Base-by-base conservation (phyloP, 2,329 filamentous ascomycete species). In the Fusarium pseudocircinatum region DNA sequence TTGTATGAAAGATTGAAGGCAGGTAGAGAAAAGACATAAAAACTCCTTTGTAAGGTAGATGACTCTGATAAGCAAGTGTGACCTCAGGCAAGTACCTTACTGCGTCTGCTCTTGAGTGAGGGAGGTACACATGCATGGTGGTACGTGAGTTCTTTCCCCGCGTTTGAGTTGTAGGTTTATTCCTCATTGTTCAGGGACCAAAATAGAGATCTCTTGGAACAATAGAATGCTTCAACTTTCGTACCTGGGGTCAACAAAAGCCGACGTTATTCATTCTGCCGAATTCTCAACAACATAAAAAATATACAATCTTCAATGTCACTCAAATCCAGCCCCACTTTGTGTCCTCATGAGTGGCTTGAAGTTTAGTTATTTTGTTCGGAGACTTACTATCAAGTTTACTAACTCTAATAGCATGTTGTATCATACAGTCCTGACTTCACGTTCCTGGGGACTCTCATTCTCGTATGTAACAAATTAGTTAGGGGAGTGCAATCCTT, bases 171-270 rank as follows among this genome's bases (percentile, higher is more conserved):
- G 20, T 49, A 28, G 46, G 65, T 70, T 67, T 63, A 46, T 60
- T 71, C 58, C 57, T 67, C 44, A 50, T 70, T 47, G 64, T 50
- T 73, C 53, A 70, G 61, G 70, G 60, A 73, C 43, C 47, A 70
- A 71, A 50, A 47, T 52, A 22, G 40, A 34, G 11, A 14, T 12
- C 20, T 49, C 11, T 32, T 10, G 15, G 34, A 30, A 39, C 20
- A 39, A 39, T 47, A 9, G 20, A 22, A 47, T 44, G 22, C 32
- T 34, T 46, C 56, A 40, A 32, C 16, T 34, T 50, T 34, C 30
- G 24, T 50, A 16, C 26, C 7, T 16, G 22, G 16, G 46, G 22
- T 34, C 24, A 52, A 20, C 30, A 34, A 36, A 52, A 15, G 30
- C n/a, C 30, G 30, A 20, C 18, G 12, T 52, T 34, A 18, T 15